Evolutionary conservation across 1,284 basidiomycete genomes (phyloP).

Genomic region (Papiliotrema laurentii): DNA sequence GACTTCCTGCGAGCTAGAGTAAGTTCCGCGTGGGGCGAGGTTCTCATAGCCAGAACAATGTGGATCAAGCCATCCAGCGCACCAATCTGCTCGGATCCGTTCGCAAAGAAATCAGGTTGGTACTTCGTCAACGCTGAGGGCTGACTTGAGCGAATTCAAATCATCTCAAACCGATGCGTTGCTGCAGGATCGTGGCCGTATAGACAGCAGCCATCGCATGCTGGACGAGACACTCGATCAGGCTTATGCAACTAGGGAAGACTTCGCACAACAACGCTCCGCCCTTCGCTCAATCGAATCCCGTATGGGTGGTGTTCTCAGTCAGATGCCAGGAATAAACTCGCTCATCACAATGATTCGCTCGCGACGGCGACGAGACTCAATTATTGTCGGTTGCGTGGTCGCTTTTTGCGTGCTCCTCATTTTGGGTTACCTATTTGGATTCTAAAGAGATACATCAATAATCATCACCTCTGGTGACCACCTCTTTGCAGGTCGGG

Average conservation of each 20-base stretch:
- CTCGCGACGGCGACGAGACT: slow-evolving; percentile 80
- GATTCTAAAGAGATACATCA: slow-evolving; percentile 47
- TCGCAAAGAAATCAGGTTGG: slow-evolving; percentile 89
- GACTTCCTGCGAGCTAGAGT: slow-evolving; percentile 83
- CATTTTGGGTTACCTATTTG: slow-evolving; percentile 71
- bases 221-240: slow-evolving; percentile 88
- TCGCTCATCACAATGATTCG: slow-evolving; percentile 88
- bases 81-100: slow-evolving; percentile 86
- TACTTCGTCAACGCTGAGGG: slow-evolving; percentile 13
- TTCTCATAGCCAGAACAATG: slow-evolving; percentile 52
- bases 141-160: slow-evolving; percentile 61
- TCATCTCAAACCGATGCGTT: slow-evolving; percentile 75
- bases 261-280: slow-evolving; percentile 79
- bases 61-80: slow-evolving; percentile 78
- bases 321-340: slow-evolving; percentile 88
- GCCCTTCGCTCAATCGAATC: slow-evolving; percentile 72
- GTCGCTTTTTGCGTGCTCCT: slow-evolving; percentile 79
- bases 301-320: slow-evolving; percentile 75
- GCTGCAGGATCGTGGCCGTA: slow-evolving; percentile 77
- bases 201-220: slow-evolving; percentile 92
- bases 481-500: slow-evolving; percentile 90
- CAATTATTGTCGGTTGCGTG: slow-evolving; percentile 79
- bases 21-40: slow-evolving; percentile 6
- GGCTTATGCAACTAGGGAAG: slow-evolving; percentile 94
- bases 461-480: slow-evolving; percentile 91